These are phyloP conservation scores for Magnusiomyces suaveolens DNA, from an alignment of 1,139 yeast genomes.

Conservation along the genomic window DNA sequence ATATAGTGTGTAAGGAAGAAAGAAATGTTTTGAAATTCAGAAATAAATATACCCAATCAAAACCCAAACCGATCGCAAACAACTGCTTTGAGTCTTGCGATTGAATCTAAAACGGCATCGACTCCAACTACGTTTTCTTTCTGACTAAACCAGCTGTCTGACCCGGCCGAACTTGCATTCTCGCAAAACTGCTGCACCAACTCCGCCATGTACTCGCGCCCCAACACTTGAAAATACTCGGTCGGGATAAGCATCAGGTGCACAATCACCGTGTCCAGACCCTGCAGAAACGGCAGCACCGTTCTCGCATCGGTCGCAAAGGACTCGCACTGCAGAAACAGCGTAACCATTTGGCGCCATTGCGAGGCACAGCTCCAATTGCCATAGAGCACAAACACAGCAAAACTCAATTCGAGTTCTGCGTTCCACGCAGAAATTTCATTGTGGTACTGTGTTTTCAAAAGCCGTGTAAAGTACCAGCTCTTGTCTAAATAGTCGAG, in stretches of 20 bases:
- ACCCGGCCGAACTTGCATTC: not conserved
- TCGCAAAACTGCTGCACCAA: not conserved
- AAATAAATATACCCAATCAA: too few species aligned
- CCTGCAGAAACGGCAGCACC: not conserved
- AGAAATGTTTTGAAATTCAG: too few species aligned
- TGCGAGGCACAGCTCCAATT: conserved; percentile 3
- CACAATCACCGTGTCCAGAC: not conserved
- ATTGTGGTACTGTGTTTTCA: not conserved
- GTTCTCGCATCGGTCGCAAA: not conserved
- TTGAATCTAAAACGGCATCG: too few species aligned
- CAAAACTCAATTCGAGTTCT: conserved; percentile 1
- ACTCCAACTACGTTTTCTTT: not conserved
- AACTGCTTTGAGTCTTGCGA: too few species aligned
- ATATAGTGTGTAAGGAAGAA: too few species aligned
- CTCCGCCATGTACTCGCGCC: not conserved
- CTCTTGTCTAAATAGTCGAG: conserved; percentile 3
- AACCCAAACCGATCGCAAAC: too few species aligned
- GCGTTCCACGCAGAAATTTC: not conserved
- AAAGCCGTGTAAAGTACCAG: conserved; percentile 1
- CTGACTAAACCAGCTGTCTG: conserved; percentile 4
- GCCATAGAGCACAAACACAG: conserved; percentile 1
- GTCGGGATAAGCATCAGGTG: not conserved
- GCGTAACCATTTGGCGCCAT: conserved; percentile 4
- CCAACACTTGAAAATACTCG: not conserved
- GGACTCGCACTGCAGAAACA: not conserved